phyloP scores from a whole-genome alignment of 2,329 filamentous ascomycete species.

The Geosmithia morbida region DNA sequence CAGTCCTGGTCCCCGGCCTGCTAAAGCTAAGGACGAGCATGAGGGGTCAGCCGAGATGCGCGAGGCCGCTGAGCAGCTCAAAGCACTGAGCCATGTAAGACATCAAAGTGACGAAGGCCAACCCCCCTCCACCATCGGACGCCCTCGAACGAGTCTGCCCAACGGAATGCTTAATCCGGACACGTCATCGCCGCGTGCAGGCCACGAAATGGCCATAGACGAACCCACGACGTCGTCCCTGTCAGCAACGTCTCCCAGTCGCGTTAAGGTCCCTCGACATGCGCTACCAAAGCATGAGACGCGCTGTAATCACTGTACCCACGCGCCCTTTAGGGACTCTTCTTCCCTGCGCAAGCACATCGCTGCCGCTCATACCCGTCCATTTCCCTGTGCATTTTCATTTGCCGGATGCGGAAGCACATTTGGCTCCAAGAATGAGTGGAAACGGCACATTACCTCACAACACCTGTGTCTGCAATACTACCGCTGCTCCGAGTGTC shows the following conservation, averaged over 20 bases:
- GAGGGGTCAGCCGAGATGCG: slow-evolving; percentile 58
- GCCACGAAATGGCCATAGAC: slow-evolving; percentile 8
- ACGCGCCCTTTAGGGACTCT: slow-evolving; percentile 52
- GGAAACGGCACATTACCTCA: slow-evolving; percentile 87
- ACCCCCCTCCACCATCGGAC: slow-evolving; percentile 6
- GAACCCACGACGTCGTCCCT: slow-evolving; percentile 6
- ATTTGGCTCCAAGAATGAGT: slow-evolving; percentile 91
- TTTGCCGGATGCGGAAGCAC: slow-evolving; percentile 71
- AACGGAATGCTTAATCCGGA: slow-evolving; percentile 20
- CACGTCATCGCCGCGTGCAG: slow-evolving; percentile 6
- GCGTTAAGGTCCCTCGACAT: slow-evolving; percentile 27
- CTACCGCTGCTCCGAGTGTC: slow-evolving; percentile 49
- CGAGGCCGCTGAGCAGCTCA: slow-evolving; percentile 51
- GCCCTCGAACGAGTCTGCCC: slow-evolving; percentile 22
- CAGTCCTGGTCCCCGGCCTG: slow-evolving; percentile 2
- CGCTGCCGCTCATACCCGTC: slow-evolving; percentile 52
- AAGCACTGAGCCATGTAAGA: slow-evolving; percentile 49
- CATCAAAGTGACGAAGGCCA: slow-evolving; percentile 32
- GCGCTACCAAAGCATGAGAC: slow-evolving; percentile 45
- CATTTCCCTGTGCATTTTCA: slow-evolving; percentile 76
- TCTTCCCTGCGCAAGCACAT: slow-evolving; percentile 53
- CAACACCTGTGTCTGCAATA: slow-evolving; percentile 66
- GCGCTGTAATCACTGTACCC: slow-evolving; percentile 44
- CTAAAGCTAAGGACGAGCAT: slow-evolving; percentile 19
- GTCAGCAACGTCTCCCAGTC: slow-evolving; percentile 17